These are phyloP conservation scores for Phlyctochytrium planicorne DNA, from an alignment of 192 early-diverging fungal genomes.

Conservation along the genomic window DNA sequence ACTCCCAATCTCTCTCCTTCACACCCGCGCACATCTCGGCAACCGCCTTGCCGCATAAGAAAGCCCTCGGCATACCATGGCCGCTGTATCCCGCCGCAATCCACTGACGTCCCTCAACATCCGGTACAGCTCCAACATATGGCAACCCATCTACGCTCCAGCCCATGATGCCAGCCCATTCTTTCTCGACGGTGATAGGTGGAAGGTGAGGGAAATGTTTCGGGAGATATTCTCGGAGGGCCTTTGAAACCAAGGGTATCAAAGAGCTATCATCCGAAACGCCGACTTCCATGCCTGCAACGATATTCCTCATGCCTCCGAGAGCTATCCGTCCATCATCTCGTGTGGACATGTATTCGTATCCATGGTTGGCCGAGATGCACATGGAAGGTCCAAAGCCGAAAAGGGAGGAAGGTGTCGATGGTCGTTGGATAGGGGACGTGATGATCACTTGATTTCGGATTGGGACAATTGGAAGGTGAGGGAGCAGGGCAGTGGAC, in stretches of 20 bases:
- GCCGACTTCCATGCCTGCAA: conserved; percentile 33
- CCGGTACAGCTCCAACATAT: conserved; percentile 35
- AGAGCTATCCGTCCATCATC: conserved; percentile 46
- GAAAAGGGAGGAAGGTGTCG: conserved; percentile 15
- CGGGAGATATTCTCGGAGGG: conserved; percentile 25
- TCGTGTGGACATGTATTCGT: conserved; percentile 45
- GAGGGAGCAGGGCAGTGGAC: conserved; percentile 38
- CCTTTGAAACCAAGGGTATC: conserved; percentile 22
- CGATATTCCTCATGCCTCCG: conserved; percentile 43
- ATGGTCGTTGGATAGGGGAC: conserved; percentile 13
- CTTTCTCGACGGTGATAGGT: conserved; percentile 21
- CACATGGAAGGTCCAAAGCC: too few relatives aligned
- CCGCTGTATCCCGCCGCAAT: conserved; percentile 42
- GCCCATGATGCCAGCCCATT: conserved; percentile 55
- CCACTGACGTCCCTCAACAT: conserved; percentile 15
- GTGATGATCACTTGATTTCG: conserved; percentile 52
- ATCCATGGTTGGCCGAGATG: conserved; percentile 44
- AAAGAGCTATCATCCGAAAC: conserved; percentile 32
- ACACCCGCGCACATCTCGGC: conserved; percentile 27
- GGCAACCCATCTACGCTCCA: conserved; percentile 39
- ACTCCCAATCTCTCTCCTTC: not conserved
- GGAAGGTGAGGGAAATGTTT: conserved; percentile 14
- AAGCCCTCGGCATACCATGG: conserved; percentile 53
- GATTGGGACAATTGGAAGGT: conserved; percentile 40
- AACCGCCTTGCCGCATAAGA: conserved; percentile 26